These are phyloP conservation scores for Erodium texanum DNA, from an alignment of 441 rosid species.

Conservation along the genomic window DNA sequence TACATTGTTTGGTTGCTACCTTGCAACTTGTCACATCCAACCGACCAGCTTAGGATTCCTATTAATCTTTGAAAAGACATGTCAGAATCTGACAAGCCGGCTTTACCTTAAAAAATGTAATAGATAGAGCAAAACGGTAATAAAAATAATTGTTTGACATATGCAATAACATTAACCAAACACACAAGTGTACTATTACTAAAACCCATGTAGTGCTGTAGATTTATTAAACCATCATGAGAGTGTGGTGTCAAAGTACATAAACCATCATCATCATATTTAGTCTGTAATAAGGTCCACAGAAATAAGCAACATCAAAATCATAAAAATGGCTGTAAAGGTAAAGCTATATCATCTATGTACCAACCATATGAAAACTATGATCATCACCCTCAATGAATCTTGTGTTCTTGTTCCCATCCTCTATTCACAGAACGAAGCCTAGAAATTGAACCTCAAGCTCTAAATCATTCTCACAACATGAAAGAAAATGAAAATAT, in stretches of 20 bases:
- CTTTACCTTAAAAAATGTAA: neutral
- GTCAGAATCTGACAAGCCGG: neutral
- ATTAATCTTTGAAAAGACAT: neutral
- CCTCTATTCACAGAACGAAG: constrained; percentile 6
- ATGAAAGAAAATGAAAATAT: neutral
- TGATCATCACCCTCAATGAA: neutral
- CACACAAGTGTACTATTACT: neutral
- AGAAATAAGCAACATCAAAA: constrained; percentile 17
- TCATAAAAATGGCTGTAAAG: constrained; percentile 12
- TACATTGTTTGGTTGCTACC: neutral
- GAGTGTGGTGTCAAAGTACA: constrained; percentile 12
- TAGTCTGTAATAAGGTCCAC: too few species aligned
- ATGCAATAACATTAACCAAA: neutral
- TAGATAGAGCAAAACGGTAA: neutral
- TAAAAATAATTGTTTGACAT: neutral
- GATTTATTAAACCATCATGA: constrained; percentile 23
- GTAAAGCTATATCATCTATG: constrained; percentile 22
- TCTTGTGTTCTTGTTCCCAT: neutral
- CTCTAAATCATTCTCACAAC: neutral
- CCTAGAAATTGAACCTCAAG: neutral
- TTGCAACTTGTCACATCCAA: neutral
- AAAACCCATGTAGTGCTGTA: neutral
- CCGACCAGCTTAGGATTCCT: neutral
- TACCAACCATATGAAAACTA: constrained; percentile 12
- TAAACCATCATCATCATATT: constrained; percentile 26